Percentiles rank a stretch among this genome's conserved stretches.
Conservation (phyloP, 306 rosid genomes). For the Phaseolus lunatus region DNA sequence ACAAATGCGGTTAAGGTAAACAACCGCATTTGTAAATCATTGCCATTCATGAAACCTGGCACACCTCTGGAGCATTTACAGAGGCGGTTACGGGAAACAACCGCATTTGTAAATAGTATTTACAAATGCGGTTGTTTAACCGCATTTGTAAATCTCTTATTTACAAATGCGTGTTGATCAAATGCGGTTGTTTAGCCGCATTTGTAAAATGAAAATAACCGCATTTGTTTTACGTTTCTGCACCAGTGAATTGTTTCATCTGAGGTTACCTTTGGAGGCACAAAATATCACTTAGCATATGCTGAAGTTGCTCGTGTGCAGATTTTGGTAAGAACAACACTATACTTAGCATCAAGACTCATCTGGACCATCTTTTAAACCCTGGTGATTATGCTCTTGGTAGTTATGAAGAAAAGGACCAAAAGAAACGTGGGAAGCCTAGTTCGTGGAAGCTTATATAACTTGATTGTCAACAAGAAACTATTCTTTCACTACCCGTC, state of each 20-base stretch:
- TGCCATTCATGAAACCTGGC: too few species aligned
- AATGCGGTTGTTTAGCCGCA: too few species aligned
- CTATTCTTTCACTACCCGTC: background rate
- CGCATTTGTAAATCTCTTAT: too few species aligned
- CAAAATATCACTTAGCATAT: slow-evolving; percentile 67
- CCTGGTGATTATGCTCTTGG: slow-evolving; percentile 79
- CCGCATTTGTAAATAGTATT: too few species aligned
- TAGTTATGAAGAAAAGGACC: slow-evolving; percentile 72
- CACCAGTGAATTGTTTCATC: slow-evolving; percentile 50
- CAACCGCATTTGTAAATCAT: too few species aligned
- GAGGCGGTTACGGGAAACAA: too few species aligned
- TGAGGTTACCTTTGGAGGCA: slow-evolving; percentile 63
- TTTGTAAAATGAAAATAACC: too few species aligned
- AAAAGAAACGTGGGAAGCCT: slow-evolving; percentile 58
- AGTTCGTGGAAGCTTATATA: slow-evolving; percentile 49
- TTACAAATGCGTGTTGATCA: too few species aligned
- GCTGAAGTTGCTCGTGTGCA: slow-evolving; percentile 76
- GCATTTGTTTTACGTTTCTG: too few species aligned
- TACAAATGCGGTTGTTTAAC: too few species aligned
- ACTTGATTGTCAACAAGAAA: slow-evolving; percentile 39
- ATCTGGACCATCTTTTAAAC: slow-evolving; percentile 73
- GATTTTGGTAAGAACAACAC: slow-evolving; percentile 80
- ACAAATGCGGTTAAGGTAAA: too few species aligned
- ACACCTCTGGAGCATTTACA: too few species aligned
- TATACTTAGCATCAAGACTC: slow-evolving; percentile 69